Conservation (phyloP, 1,284 basidiomycete genomes). For the Clitocybe nebularis region DNA sequence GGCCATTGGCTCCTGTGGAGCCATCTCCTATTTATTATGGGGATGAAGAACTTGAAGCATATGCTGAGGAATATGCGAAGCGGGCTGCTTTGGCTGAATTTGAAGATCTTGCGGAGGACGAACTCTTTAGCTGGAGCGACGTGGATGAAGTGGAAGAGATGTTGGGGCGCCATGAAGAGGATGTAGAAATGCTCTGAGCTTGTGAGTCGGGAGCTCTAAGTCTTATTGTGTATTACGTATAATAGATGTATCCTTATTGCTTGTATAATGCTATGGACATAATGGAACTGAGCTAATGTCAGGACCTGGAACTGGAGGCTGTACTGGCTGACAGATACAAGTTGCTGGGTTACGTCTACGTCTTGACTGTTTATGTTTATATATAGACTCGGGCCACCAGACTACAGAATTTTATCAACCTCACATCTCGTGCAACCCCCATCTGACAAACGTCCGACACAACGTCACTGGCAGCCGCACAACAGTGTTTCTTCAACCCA, state of each 20-base stretch:
- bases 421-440: no score
- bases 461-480: no score
- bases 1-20: slow-evolving; percentile 10
- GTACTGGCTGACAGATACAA: no score
- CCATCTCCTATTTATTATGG: slow-evolving; percentile 43
- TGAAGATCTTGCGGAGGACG: slow-evolving; percentile 41
- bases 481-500: no score
- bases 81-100: slow-evolving; percentile 46
- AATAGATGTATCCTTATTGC: slow-evolving; percentile 2
- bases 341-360: no score
- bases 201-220: not conserved
- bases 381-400: no score
- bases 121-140: slow-evolving; percentile 31
- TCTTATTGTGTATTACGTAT: not conserved
- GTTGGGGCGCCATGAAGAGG: slow-evolving; percentile 7
- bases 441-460: no score
- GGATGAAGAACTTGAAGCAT: slow-evolving; percentile 55
- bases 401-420: no score
- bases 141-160: slow-evolving; percentile 19
- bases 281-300: no score
- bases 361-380: no score
- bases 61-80: slow-evolving; percentile 47
- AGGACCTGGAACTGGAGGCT: no score
- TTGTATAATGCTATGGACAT: not conserved
- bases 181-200: slow-evolving; percentile 18